phyloP scores from a whole-genome alignment of 2,329 filamentous ascomycete species.

The Boeremia exigua region DNA sequence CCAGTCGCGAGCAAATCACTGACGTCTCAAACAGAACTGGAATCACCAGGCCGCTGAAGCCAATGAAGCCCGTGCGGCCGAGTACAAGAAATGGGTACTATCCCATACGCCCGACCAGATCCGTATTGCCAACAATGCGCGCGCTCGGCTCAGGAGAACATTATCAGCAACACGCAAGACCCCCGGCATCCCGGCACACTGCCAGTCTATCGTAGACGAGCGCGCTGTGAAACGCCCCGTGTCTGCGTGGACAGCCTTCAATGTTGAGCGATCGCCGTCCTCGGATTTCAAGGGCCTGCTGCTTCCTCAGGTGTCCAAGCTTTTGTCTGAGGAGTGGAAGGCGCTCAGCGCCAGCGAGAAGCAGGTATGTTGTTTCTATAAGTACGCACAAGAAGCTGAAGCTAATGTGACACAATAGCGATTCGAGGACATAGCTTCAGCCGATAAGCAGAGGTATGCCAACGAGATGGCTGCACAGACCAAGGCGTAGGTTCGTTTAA shows the following conservation, averaged over 20 bases:
- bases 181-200: conserved; percentile 4
- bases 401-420: conserved; percentile 37
- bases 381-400: neutral
- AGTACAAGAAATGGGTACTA: conserved; percentile 62
- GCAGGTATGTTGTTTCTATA: conserved; percentile 47
- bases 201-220: conserved; percentile 57
- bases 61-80: conserved; percentile 51
- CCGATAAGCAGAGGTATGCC: conserved; percentile 38
- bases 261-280: conserved; percentile 51
- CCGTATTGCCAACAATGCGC: conserved; percentile 64
- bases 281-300: conserved; percentile 60
- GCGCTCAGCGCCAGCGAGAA: conserved; percentile 54
- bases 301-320: conserved; percentile 47
- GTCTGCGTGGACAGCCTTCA: conserved; percentile 54
- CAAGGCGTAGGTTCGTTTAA: neutral
- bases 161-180: conserved; percentile 13
- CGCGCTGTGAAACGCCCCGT: conserved; percentile 56
- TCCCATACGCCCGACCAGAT: conserved; percentile 64
- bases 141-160: conserved; percentile 46
- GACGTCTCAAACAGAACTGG: conserved; percentile 54
- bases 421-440: conserved; percentile 34
- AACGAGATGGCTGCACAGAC: neutral
- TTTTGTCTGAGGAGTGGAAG: conserved; percentile 58
- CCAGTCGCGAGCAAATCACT: neutral
- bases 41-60: conserved; percentile 58